phyloP scores from a whole-genome alignment of 257 asterid species.

The Primulina huaijiensis region DNA sequence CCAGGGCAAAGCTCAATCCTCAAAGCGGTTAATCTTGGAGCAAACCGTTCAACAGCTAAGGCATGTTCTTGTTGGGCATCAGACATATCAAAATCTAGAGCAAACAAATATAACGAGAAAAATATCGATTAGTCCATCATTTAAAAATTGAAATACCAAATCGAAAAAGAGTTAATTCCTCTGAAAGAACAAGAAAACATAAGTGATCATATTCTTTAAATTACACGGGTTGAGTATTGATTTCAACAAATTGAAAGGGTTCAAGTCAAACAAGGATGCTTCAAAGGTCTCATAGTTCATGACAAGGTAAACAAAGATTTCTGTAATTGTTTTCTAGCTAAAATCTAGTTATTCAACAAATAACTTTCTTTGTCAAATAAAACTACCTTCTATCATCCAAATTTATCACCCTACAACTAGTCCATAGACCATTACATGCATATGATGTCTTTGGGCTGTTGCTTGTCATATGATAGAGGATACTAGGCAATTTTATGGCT shows the following conservation, averaged over 20 bases:
- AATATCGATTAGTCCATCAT: not conserved
- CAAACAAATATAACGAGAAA: slow-evolving; percentile 19
- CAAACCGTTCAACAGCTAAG: slow-evolving; percentile 74
- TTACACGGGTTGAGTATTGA: not conserved
- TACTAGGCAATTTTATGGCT: too few relatives aligned
- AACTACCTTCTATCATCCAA: not conserved
- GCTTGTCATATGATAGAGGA: not conserved
- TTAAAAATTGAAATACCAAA: slow-evolving; percentile 4
- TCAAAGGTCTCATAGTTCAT: not conserved
- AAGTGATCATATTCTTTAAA: not conserved
- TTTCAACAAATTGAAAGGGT: not conserved
- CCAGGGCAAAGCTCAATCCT: slow-evolving; percentile 90
- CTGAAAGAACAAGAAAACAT: not conserved
- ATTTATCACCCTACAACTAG: not conserved
- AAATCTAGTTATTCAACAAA: not conserved
- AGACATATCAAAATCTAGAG: slow-evolving; percentile 68
- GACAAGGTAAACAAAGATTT: not conserved
- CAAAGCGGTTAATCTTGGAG: slow-evolving; percentile 76
- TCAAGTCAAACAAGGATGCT: not conserved
- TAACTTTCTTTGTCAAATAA: too few relatives aligned
- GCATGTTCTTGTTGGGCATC: slow-evolving; percentile 94
- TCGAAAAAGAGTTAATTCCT: not conserved
- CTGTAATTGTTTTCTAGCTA: not conserved
- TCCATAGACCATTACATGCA: not conserved
- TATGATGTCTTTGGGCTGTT: not conserved